Base-by-base conservation (phyloP, 208 protist species). In the Phytomonas francai region DNA sequence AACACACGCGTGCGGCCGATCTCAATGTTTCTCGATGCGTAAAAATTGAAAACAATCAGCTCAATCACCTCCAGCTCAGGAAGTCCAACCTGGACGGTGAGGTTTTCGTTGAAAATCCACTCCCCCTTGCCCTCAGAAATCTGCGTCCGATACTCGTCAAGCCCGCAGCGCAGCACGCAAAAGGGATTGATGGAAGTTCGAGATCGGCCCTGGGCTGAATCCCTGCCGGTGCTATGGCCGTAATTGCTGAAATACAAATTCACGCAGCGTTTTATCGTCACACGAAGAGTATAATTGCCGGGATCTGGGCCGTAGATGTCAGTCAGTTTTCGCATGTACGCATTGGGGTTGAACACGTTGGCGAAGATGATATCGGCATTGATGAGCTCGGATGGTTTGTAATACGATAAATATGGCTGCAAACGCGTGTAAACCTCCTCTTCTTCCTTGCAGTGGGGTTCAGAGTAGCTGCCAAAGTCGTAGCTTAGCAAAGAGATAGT, bases 281-380 rank as follows among this genome's bases (percentile, higher is more conserved):
- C n/a, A 14, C 68, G 67, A 31, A 91, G 68, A 31, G 71, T 25
- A 74, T 84, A 86, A 0, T 80, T 66, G 5, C 81, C 79, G 2
- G 89, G 85, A 72, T 92, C 87, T n/a, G 87, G 87, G 29, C 89
- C 89, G 77, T 93, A 81, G 65, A 73, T 80, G 27, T 84, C 69
- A 16, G 78, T 77, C 65, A 93, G 76, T 32, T 74, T 76, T 56
- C 74, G 66, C 39, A 95, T 61, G 74, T 89, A 81, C 19, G 77
- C 79, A 19, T 86, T 80, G 29, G 90, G 68, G 72, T 92, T 88
- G 54, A 88, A 67, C 62, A 71, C 89, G 27, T 69, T 83, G 16
- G 79, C 76, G 73, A 83, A 92, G 57, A 77, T 77, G 32, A 93
- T 72, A 45, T 89, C 80, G 36, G 83, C 80, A 65, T 68, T 78